phyloP scores from a whole-genome alignment of 78 protist species.

The Cyanophora paradoxa region DNA sequence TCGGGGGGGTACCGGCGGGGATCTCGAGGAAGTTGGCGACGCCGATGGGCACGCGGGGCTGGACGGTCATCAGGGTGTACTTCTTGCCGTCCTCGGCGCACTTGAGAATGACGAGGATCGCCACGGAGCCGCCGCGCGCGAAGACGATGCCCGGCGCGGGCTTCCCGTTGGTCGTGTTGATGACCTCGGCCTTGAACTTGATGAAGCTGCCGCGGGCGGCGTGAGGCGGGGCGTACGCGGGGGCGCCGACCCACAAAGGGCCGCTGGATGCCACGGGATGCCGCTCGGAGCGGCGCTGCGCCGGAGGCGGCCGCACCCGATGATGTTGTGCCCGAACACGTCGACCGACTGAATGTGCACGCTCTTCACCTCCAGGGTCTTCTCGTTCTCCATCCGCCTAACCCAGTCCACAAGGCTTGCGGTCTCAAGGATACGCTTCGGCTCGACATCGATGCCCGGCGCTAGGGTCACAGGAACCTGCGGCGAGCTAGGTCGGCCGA shows the following conservation, averaged over 20 bases:
- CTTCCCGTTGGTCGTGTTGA: not conserved
- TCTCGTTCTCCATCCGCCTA: no score
- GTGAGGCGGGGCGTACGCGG: no score
- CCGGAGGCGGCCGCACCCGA: no score
- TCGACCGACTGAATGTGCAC: constrained; percentile 8
- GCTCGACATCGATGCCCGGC: no score
- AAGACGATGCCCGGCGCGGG: constrained; percentile 17
- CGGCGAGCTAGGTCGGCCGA: no score
- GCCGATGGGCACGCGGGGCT: constrained; percentile 31
- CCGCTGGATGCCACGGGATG: no score
- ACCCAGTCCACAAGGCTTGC: no score
- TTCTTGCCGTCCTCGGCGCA: constrained; percentile 7
- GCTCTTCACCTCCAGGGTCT: not conserved
- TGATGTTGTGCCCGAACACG: constrained; percentile 24
- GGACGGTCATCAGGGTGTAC: constrained; percentile 26
- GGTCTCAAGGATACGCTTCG: no score
- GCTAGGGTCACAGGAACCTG: no score
- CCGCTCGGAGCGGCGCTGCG: no score
- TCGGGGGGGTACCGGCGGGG: constrained; percentile 44
- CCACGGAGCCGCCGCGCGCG: constrained; percentile 30
- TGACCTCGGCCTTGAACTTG: constrained; percentile 28
- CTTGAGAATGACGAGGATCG: constrained; percentile 6
- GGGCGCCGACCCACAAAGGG: no score
- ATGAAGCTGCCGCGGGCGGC: constrained; percentile 27
- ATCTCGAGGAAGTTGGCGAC: constrained; percentile 3